Base-by-base conservation (phyloP, 2,329 filamentous ascomycete species). In the Exophiala sp. region DNA sequence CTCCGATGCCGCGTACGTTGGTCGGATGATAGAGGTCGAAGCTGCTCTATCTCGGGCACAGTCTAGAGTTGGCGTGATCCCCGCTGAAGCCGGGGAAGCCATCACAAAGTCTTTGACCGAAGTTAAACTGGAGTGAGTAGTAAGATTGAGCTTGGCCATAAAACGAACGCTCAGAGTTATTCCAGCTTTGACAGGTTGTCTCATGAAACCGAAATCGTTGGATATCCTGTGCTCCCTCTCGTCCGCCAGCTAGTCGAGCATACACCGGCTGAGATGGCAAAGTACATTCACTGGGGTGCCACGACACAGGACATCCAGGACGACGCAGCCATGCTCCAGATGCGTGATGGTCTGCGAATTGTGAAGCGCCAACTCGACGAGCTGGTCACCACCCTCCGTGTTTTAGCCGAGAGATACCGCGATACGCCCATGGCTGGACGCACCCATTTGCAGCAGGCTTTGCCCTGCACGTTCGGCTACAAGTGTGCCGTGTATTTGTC, bases 221-320 rank as follows among this genome's bases (percentile, higher is more conserved):
- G 61, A 6, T 62, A 62, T 39, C 61, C 61, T 9, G 56, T 63
- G 14, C 53, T 63, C 5, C 58, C 60, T 9, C 53, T 63, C 2
- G 56, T 63, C 18, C 51, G 53, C 24, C 61, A 63, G 46, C 52
- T 63, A 18, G 54, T 57, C 4, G 57, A 60, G 30, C 18, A 52
- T 18, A 54, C 46, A 7, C 53, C 57, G 4, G 39, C 48, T 9
- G 60, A 61, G 5, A 44, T 44, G 10, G 68, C 63, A n/a, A 67
- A 70, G 51, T 79, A 77, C 56, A 71, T 80, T 9, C 77, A 80
- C 59, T 79, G 77, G 76, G 77, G 77, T 7, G 76, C 77, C 1
- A 80, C 77, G 0, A 80, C 77, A 0, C 77, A 80, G 55, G 77
- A 80, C 56, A 79, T 80, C 50, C 79, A 79, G 76, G 77, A 80